Evolutionary conservation across 1,139 yeast species (phyloP), one percentile per base, ranked within the genome.

Genomic region (Lodderomyces pseudojiufengensis): DNA sequence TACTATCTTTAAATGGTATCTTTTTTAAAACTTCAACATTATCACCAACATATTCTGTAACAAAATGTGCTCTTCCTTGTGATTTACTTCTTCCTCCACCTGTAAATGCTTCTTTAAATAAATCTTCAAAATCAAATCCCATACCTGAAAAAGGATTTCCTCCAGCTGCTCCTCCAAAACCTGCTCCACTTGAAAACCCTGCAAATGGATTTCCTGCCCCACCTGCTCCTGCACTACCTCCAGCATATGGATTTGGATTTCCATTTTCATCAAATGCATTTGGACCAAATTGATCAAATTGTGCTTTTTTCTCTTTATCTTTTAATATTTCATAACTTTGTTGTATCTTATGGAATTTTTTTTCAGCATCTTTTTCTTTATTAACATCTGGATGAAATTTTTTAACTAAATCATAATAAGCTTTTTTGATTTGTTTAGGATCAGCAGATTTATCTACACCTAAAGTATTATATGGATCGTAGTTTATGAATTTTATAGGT

Each of bases 381-480:
- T 92, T 92, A 36, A 92, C 86, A 65, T 92, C 99, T 1, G 99
- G 99, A 61, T 92, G 99, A 60, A 70, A 86, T 59, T 92, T 79
- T 59, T 94, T 94, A 15, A 97, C 98, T 45, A 92, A 68, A 52
- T 87, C 84, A 57, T 88, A 88, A 64, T 92, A 92, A 5, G 96
- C 95, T 62, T 87, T 88, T 60, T 92, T 92, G 61, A 92, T 90
- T 24, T 88, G 95, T 24, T 84, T 74, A n/a, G 82, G 69, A 15
- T 82, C 74, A 0, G 98, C 94, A 36, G 58, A 57, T 45, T 75
- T 76, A 27, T 75, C 77, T 25, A 92, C 86, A 5, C 97, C 97
- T 35, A 92, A 68, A 0, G 80, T 77, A 42, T 78, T 70, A 60
- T 92, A 94, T 1, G 99, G 99, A 55, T 92, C 96, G 37, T 67